phyloP scores from a whole-genome alignment of 2,329 filamentous ascomycete genomes.

The Pseudocercospora musae region DNA sequence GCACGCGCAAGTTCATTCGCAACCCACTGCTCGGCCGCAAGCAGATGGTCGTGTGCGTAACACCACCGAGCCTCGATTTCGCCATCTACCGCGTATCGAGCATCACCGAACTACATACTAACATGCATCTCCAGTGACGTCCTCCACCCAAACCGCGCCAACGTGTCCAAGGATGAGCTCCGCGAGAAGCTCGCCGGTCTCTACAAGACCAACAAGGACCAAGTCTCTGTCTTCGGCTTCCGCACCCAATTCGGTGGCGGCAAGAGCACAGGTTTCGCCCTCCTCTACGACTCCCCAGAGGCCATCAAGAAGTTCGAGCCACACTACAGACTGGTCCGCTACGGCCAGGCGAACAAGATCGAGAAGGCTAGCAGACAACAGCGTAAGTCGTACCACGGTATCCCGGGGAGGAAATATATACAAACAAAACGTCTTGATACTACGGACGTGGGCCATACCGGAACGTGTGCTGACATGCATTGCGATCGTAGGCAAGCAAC shows the following conservation, averaged over 20 bases:
- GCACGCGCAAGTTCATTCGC: conserved; percentile 99
- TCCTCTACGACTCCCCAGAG: conserved; percentile 97
- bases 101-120: conserved; percentile 18
- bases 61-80: conserved; percentile 5
- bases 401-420: conserved; percentile 2
- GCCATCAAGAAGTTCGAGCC: conserved; percentile 99
- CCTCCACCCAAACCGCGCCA: conserved; percentile 96
- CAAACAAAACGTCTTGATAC: conserved; percentile 4
- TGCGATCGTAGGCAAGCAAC: conserved; percentile 82
- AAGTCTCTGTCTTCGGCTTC: conserved; percentile 97
- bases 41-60: conserved; percentile 92
- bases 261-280: conserved; percentile 98
- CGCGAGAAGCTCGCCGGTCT: conserved; percentile 88
- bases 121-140: conserved; percentile 69
- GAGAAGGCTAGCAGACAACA: conserved; percentile 98
- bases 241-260: conserved; percentile 98
- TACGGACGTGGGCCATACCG: conserved; percentile 5
- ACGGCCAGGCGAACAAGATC: conserved; percentile 88
- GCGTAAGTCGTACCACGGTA: conserved; percentile 65
- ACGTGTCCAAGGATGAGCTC: conserved; percentile 99
- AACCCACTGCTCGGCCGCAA: conserved; percentile 98
- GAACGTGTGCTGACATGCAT: conserved; percentile 17
- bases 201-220: conserved; percentile 98
- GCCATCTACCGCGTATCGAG: conserved; percentile 2
- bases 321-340: conserved; percentile 91